phyloP scores from a whole-genome alignment of 345 rosid species.

The Citropsis articulata region DNA sequence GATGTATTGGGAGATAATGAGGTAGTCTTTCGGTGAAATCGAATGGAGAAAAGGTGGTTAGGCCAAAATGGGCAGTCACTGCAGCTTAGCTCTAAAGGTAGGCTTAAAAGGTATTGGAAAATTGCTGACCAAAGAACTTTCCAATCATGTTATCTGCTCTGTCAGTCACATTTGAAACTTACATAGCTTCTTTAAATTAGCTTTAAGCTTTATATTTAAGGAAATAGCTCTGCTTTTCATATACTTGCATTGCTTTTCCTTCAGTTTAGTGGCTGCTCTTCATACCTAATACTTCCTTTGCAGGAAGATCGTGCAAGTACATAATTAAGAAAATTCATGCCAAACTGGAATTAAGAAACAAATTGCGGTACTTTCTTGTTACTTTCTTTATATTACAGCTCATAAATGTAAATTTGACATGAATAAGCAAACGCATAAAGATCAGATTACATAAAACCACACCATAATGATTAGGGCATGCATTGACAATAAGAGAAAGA shows the following conservation, averaged over 20 bases:
- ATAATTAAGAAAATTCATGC: background rate
- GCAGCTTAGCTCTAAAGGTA: background rate
- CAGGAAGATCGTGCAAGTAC: background rate
- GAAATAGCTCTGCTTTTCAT: background rate
- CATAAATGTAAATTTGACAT: background rate
- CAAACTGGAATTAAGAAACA: background rate
- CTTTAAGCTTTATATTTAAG: background rate
- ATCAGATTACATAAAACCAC: background rate
- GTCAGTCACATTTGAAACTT: background rate
- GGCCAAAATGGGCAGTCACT: background rate
- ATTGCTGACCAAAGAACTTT: background rate
- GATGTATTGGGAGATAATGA: background rate
- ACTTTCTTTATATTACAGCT: background rate
- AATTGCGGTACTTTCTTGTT: background rate
- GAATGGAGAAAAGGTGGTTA: background rate
- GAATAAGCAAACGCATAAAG: background rate
- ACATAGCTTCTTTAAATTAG: background rate
- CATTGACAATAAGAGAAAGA: background rate
- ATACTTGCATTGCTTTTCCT: background rate
- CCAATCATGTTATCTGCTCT: background rate
- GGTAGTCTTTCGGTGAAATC: background rate
- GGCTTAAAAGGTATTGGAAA: background rate
- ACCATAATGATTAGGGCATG: background rate
- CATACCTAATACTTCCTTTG: background rate
- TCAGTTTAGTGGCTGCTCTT: background rate